Base-by-base conservation (phyloP, 805 yeast genomes). In the Jamesozyma spencerorum region DNA sequence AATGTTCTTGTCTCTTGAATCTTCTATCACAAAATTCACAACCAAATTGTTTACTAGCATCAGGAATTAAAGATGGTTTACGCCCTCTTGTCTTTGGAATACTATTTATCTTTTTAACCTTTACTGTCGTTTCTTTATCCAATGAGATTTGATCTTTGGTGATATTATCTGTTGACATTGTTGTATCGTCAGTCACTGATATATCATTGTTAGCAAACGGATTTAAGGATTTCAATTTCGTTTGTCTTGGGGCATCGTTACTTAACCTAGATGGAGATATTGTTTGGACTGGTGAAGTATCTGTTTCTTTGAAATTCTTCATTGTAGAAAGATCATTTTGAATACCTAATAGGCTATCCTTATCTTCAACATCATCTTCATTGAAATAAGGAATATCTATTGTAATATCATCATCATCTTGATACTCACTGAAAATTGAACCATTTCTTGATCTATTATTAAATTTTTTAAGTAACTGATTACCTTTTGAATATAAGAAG, bases 1-100 rank as follows among this genome's bases (percentile, higher is more conserved):
- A 62, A 58, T 82, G 92, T 53, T 82, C 92, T 56, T 81, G 85
- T 49, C 92, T 69, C 54, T 79, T 77, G 62, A 82, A 82, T 35
- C 74, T 57, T 48, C 88, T 69, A 36, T 72, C 68, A 57, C 90
- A 81, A 51, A 69, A 72, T 26, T 72, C 73, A 57, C 88, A 81
- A 24, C 73, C 72, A 54, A 71, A 81, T 32, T 75, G 75, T 58
- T 79, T 79, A 12, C 54, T 45, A 47, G 65, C 69, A 51, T 77
- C 84, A 12, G 74, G 77, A 37, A 72, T 74, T 46, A 72, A 62
- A 32, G 79, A 72, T 18, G 81, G 84, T 56, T 78, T 79, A 31
- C 85, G 68, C 5, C 85, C 85, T 37, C 85, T 65, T 2, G 75
- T 71, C 38, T 73, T 59, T n/a, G 61, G 61, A 42, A 47, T 38